phyloP scores from a whole-genome alignment of 768 basidiomycete species.

The Boletellus sp. region DNA sequence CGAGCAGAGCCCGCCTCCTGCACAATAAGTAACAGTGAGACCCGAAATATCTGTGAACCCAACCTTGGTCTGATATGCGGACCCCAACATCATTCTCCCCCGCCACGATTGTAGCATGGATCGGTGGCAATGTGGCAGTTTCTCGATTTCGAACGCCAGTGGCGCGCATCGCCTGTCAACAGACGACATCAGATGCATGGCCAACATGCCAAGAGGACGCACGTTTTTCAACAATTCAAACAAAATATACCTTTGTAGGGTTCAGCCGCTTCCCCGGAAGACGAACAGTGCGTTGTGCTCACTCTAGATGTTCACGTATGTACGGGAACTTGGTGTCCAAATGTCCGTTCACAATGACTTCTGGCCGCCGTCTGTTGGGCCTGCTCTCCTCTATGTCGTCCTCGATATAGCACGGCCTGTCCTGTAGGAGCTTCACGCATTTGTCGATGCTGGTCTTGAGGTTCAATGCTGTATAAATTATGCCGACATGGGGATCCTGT shows the following conservation, averaged over 20 bases:
- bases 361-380: constrained; percentile 46
- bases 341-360: constrained; percentile 72
- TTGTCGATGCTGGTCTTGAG: constrained; percentile 68
- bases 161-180: constrained; percentile 64
- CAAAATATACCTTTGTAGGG: constrained; percentile 62
- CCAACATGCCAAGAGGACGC: constrained; percentile 22
- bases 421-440: constrained; percentile 56
- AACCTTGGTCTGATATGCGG: constrained; percentile 90
- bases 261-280: neutral
- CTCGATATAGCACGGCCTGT: constrained; percentile 43
- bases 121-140: constrained; percentile 48
- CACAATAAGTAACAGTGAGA: neutral
- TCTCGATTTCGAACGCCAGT: constrained; percentile 51
- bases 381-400: constrained; percentile 32
- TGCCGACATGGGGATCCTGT: constrained; percentile 69
- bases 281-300: constrained; percentile 21
- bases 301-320: constrained; percentile 86
- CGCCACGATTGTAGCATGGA: constrained; percentile 72
- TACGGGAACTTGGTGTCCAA: constrained; percentile 70
- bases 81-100: constrained; percentile 72
- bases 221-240: constrained; percentile 92
- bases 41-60: neutral
- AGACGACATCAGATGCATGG: neutral
- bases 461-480: constrained; percentile 75
- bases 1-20: constrained; percentile 69